phyloP scores from a whole-genome alignment of 139 green algal species.

The Auxenochlorella pyrenoidosa region DNA sequence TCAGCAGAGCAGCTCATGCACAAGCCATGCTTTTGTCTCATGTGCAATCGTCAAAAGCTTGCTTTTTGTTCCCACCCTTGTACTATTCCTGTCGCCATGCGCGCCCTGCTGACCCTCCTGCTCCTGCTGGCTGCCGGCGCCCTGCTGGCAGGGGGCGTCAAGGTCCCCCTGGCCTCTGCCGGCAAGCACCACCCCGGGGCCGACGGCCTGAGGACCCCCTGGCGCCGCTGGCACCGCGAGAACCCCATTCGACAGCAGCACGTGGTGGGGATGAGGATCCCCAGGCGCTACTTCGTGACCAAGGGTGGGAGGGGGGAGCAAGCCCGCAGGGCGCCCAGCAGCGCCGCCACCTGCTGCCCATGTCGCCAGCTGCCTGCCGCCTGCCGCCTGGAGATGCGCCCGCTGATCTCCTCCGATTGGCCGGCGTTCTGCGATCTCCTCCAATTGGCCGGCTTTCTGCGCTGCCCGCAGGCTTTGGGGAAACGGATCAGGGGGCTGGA shows the following conservation, averaged over 20 bases:
- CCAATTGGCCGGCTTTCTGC: neutral
- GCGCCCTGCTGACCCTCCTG: too few species aligned
- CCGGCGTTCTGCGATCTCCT: too few species aligned
- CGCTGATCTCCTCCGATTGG: neutral
- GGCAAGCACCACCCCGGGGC: neutral
- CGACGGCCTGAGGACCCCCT: neutral
- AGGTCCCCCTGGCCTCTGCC: neutral
- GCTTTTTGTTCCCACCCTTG: too few species aligned
- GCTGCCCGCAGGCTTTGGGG: slow-evolving; percentile 8
- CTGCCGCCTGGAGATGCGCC: neutral
- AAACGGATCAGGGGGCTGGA: slow-evolving; percentile 17
- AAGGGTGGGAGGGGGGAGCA: neutral
- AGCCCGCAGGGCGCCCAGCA: neutral
- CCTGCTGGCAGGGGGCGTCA: neutral
- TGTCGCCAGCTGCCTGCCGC: neutral
- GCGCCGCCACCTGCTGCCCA: neutral
- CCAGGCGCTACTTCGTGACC: slow-evolving; percentile 17
- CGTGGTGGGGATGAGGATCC: neutral
- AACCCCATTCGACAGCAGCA: neutral
- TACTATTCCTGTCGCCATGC: too few species aligned
- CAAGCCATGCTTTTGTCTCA: too few species aligned
- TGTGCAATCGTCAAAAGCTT: too few species aligned
- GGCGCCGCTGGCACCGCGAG: neutral
- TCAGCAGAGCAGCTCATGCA: too few species aligned
- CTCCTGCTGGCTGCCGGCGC: too few species aligned